Conservation (phyloP, 495 filamentous ascomycete genomes). For the Umbilicaria muhlenbergii region DNA sequence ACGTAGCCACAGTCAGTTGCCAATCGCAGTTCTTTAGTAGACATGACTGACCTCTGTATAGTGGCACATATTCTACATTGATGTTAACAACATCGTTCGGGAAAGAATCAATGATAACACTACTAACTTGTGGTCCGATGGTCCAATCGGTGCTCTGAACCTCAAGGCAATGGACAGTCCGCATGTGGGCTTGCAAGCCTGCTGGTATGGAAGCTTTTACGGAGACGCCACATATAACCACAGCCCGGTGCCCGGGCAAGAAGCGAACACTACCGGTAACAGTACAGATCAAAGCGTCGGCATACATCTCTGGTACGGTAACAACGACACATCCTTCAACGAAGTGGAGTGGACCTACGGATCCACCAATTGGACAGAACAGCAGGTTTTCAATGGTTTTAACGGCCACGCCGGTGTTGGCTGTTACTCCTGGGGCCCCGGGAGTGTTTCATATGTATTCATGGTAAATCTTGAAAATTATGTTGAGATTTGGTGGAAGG, state of each 20-base stretch:
- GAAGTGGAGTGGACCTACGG: slow-evolving; percentile 17
- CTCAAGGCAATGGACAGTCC: slow-evolving; percentile 14
- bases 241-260: slow-evolving; percentile 7
- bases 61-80: slow-evolving; percentile 21
- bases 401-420: slow-evolving; percentile 21
- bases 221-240: slow-evolving; percentile 12
- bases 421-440: slow-evolving; percentile 14
- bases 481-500: slow-evolving; percentile 13
- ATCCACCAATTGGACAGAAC: slow-evolving; percentile 10
- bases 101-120: slow-evolving; percentile 16
- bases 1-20: slow-evolving; percentile 7
- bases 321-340: slow-evolving; percentile 17
- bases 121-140: slow-evolving; percentile 16
- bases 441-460: slow-evolving; percentile 11
- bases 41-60: not conserved
- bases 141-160: slow-evolving; percentile 14
- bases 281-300: slow-evolving; percentile 10
- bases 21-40: not conserved
- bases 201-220: slow-evolving; percentile 23
- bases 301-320: slow-evolving; percentile 20
- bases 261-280: slow-evolving; percentile 3
- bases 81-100: slow-evolving; percentile 12
- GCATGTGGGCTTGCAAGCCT: slow-evolving; percentile 20
- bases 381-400: slow-evolving; percentile 11
- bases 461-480: slow-evolving; percentile 7